Evolutionary conservation across 2,329 filamentous ascomycete genomes (phyloP), one percentile per base, ranked within the genome.

Genomic region (Fusarium nurragi): DNA sequence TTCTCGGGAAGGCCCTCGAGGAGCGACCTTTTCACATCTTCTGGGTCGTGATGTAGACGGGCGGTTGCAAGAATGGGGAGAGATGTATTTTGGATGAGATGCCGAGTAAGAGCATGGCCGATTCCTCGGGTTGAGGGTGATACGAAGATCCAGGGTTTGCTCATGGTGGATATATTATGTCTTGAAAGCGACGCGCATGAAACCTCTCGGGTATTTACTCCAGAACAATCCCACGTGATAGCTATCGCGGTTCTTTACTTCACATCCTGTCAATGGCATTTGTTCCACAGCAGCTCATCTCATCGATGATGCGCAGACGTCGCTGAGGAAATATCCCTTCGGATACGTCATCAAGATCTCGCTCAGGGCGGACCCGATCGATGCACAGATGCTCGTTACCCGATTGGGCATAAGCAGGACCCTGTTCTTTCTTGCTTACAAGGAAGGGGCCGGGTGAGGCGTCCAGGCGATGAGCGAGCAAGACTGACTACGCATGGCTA

Each of bases 141-240:
- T 60, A 84, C 65, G 62, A 85, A 73, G 65, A 83, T 79, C 83
- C 83, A 85, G 19, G 83, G 83, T 32, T 77, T 77, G 34, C 81
- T 81, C 78, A 82, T 81, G 46, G 11, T 53, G 50, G 28, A 4
- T 18, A 21, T 25, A n/a, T 34, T 16, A n/a, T n/a, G 30, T 34
- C 16, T 22, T 38, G 22, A 12, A 13, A 14, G 25, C 7, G 4
- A 9, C 6, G 19, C 9, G 21, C n/a, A n/a, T 30, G 4, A n/a
- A 12, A 14, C 3, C 4, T 19, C 18, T 25, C n/a, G n/a, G 23
- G 9, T 18, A 16, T n/a, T 3, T n/a, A 34, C 30, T 34, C 7
- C 16, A 16, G 4, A n/a, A 14, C 7, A 4, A 16, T 13, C 2
- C 16, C 8, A 7, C 8, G 9, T 7, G n/a, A 23, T 49, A 13